Evolutionary conservation across 495 filamentous ascomycete genomes (phyloP).

Genomic region (Lasiosphaeria ovina): DNA sequence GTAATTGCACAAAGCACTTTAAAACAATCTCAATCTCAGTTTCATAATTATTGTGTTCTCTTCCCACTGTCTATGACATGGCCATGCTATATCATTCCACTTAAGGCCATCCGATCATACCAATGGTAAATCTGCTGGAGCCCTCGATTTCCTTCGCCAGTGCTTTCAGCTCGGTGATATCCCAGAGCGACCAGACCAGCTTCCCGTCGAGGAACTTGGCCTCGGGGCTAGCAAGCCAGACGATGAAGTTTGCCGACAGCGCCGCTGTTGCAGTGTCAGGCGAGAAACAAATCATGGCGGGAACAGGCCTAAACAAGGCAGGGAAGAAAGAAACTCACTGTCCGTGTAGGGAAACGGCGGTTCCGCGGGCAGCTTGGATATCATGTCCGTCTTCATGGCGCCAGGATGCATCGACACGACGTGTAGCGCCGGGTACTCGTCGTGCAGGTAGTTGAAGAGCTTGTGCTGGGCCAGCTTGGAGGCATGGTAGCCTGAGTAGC

Average conservation of each 20-base stretch:
- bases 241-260: slow-evolving; percentile 43
- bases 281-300: neutral
- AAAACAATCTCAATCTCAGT: neutral
- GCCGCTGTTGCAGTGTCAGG: slow-evolving; percentile 19
- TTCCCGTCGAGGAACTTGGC: slow-evolving; percentile 49
- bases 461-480: slow-evolving; percentile 7
- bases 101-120: neutral
- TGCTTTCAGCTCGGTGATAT: slow-evolving; percentile 47
- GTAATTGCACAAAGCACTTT: no score
- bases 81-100: neutral
- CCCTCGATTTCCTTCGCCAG: neutral
- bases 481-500: neutral
- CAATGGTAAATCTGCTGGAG: neutral
- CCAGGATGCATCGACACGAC: slow-evolving; percentile 7
- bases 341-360: slow-evolving; percentile 26
- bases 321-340: slow-evolving; percentile 22
- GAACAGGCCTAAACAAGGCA: neutral
- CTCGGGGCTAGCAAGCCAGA: slow-evolving; percentile 48
- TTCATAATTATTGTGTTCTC: neutral
- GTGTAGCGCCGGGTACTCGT: slow-evolving; percentile 1
- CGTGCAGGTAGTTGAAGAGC: neutral
- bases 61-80: neutral
- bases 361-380: neutral
- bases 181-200: slow-evolving; percentile 50
- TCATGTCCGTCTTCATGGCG: slow-evolving; percentile 3